Conservation (phyloP, 306 rosid species). For the Cicer yamashitae region DNA sequence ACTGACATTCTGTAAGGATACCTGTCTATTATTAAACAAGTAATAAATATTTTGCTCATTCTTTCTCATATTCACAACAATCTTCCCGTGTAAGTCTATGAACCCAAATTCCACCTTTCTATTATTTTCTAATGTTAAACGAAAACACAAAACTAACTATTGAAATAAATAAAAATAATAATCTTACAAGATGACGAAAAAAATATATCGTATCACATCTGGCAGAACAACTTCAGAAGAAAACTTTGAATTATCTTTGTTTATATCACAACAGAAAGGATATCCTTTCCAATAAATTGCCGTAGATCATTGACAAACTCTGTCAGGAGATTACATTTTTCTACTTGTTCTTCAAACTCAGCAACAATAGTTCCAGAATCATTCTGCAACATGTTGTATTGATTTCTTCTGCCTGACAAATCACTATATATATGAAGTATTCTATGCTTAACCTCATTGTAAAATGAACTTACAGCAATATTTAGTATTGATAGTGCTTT, state of each 20-base stretch:
- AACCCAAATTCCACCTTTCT: slow-evolving; percentile 29
- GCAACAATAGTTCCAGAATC: slow-evolving; percentile 68
- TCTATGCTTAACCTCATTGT: slow-evolving; percentile 61
- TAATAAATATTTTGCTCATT: too few relatives aligned
- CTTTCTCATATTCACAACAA: not conserved
- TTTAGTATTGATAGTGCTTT: slow-evolving; percentile 60
- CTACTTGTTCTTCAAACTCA: slow-evolving; percentile 84
- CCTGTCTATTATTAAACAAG: too few relatives aligned
- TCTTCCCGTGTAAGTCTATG: not conserved
- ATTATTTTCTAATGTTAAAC: slow-evolving; percentile 19
- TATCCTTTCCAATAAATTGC: slow-evolving; percentile 59
- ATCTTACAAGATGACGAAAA: slow-evolving; percentile 1
- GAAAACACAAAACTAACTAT: not conserved
- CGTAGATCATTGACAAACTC: slow-evolving; percentile 69
- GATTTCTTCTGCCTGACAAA: slow-evolving; percentile 54
- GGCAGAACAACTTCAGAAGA: slow-evolving; percentile 76
- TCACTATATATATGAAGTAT: slow-evolving; percentile 55
- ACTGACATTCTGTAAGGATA: too few relatives aligned
- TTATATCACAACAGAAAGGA: slow-evolving; percentile 48
- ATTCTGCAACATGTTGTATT: slow-evolving; percentile 49
- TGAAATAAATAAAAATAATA: not conserved
- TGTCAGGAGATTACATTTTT: slow-evolving; percentile 80
- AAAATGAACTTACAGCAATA: slow-evolving; percentile 67
- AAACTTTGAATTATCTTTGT: slow-evolving; percentile 50
- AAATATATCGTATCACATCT: slow-evolving; percentile 59